Evolutionary conservation across 129 eudicot species (phyloP), one percentile per base, ranked within the genome.

Genomic region (Cynara cardunculus): DNA sequence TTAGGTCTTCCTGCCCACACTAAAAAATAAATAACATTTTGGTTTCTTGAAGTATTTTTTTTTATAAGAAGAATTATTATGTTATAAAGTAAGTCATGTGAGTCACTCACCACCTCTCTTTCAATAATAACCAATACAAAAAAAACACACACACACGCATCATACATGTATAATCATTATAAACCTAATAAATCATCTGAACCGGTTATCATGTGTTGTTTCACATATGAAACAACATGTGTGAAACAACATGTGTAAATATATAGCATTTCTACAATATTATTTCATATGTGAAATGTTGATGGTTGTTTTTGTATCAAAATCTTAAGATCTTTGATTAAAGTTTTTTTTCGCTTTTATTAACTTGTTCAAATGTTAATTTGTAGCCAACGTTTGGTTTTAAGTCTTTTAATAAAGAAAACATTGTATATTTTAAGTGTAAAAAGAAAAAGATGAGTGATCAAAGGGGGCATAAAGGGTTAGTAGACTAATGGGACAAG

Each of bases 1-100:
- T 83, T 83, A 86, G 89, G 85, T 79, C 77, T 61, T 53, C 39
- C 67, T 37, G 41, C 76, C 82, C 81, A 18, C 78, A 72, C 67
- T 49, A 25, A 26, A 25, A 44, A 30, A 74, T 73, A 74, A 73
- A 73, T 1, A 18, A 66, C 10, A 26, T 64, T 72, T 73, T 35
- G 18, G 39, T 37, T 25, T 53, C 62, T 72, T 72, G 65, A 56
- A 28, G 12, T 11, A 18, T 31, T 12, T 30, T 28, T 7, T 39
- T 56, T 56, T n/a, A 5, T 56, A 18, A 12, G n/a, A 53, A 19
- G 5, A 53, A 53, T 14, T 24, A 69, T 72, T 74, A 78, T 74
- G 71, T 79, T 70, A 61, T 31, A 75, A 69, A 26, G 83, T 19
- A 78, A 24, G 9, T 83, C 75, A 72, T 78, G 74, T 72, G 69